Conservation (phyloP, 1,139 yeast species). For the Dujonia santamariae region DNA sequence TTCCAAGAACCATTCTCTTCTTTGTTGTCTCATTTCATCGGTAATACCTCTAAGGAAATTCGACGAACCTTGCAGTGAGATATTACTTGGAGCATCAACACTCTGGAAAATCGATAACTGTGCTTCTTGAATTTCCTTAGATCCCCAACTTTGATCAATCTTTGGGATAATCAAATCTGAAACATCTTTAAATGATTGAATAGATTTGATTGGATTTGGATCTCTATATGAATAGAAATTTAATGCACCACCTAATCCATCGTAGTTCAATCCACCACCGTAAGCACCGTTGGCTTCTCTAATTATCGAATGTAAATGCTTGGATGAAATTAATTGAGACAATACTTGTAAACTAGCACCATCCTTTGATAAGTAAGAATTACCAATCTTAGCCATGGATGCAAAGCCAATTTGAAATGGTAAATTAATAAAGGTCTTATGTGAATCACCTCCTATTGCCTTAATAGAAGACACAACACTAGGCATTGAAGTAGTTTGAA, state of each 20-base stretch:
- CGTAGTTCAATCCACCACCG: slow-evolving; percentile 90
- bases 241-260: slow-evolving; percentile 77
- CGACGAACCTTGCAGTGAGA: slow-evolving; percentile 71
- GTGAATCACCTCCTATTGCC: slow-evolving; percentile 6
- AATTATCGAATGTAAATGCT: slow-evolving; percentile 81
- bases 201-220: slow-evolving; percentile 76
- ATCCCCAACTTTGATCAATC: slow-evolving; percentile 35
- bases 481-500: slow-evolving; percentile 11
- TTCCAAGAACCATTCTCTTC: slow-evolving; percentile 71
- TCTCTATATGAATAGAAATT: slow-evolving; percentile 90
- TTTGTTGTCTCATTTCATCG: slow-evolving; percentile 74
- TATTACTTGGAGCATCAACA: slow-evolving; percentile 85
- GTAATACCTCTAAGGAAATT: slow-evolving; percentile 68
- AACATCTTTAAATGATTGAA: slow-evolving; percentile 58
- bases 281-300: slow-evolving; percentile 98
- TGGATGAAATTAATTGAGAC: slow-evolving; percentile 77
- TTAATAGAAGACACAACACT: slow-evolving; percentile 10
- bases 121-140: slow-evolving; percentile 78
- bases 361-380: slow-evolving; percentile 64
- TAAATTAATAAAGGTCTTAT: slow-evolving; percentile 54
- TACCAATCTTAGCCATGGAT: slow-evolving; percentile 66
- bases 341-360: slow-evolving; percentile 85
- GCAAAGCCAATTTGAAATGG: slow-evolving; percentile 92
- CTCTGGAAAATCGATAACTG: slow-evolving; percentile 87
- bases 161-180: slow-evolving; percentile 54